Percentiles rank a stretch among this genome's conserved stretches.
Evolutionary conservation across 78 protist genomes (phyloP).

Genomic region (Mastigamoeba balamuthi): DNA sequence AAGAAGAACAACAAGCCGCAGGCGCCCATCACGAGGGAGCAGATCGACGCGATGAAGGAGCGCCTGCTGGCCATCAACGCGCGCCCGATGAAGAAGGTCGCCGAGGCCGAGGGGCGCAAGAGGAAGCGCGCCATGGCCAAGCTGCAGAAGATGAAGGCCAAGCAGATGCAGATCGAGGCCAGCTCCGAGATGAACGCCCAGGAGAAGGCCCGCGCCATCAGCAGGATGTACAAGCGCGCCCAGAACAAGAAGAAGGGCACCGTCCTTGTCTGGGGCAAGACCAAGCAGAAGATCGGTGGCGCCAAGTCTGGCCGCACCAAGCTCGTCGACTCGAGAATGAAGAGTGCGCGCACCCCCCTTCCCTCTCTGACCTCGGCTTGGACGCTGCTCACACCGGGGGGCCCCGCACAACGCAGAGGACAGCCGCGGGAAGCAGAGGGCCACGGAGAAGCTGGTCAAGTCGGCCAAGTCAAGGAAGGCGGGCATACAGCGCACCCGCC

Average conservation of each 20-base stretch:
- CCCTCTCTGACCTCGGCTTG: too few species aligned
- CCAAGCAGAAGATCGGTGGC: slow-evolving; percentile 21
- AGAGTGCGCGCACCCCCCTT: slow-evolving; percentile 11
- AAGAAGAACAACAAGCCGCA: slow-evolving; percentile 8
- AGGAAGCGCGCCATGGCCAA: slow-evolving; percentile 9
- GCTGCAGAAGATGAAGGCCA: slow-evolving; percentile 37
- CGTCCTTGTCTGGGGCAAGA: neutral
- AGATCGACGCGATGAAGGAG: slow-evolving; percentile 48
- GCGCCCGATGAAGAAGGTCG: slow-evolving; percentile 83
- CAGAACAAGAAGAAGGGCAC: slow-evolving; percentile 14
- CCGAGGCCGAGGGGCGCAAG: slow-evolving; percentile 87
- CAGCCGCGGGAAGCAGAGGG: too few species aligned
- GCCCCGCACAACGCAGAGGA: too few species aligned
- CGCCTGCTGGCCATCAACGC: slow-evolving; percentile 55
- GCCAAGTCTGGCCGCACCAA: slow-evolving; percentile 27
- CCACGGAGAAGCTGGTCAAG: too few species aligned
- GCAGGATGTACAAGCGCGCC: slow-evolving; percentile 12
- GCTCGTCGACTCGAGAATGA: slow-evolving; percentile 40
- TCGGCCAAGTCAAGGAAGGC: too few species aligned
- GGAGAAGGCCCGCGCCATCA: slow-evolving; percentile 35
- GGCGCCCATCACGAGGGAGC: slow-evolving; percentile 70
- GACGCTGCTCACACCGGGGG: too few species aligned
- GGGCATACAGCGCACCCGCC: too few species aligned
- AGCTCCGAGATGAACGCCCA: slow-evolving; percentile 37
- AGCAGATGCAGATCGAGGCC: slow-evolving; percentile 9